These are phyloP conservation scores for Alternaria dauci DNA, from an alignment of 2,329 filamentous ascomycete genomes.

Conservation along the genomic window DNA sequence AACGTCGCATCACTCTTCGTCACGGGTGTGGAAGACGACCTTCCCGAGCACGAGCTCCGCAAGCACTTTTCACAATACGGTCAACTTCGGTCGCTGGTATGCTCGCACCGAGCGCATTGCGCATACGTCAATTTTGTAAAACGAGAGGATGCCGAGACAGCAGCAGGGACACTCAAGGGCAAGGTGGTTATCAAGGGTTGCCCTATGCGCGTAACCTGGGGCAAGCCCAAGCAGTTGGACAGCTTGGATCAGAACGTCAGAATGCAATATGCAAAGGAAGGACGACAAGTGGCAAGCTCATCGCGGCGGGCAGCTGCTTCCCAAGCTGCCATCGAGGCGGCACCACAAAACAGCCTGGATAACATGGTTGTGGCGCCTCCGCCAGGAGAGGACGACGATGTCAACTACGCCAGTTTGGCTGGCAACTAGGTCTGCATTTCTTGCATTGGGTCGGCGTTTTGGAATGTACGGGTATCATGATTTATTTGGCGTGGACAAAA, in stretches of 20 bases:
- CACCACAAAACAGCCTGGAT: conserved; percentile 54
- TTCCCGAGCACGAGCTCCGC: conserved; percentile 90
- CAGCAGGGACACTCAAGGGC: conserved; percentile 84
- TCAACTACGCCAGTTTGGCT: conserved; percentile 84
- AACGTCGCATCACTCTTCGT: conserved; percentile 94
- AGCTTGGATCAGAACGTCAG: conserved; percentile 89
- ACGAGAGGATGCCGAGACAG: conserved; percentile 83
- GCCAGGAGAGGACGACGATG: conserved; percentile 78
- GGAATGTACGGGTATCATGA: conserved; percentile 43
- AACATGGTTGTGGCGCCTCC: conserved; percentile 71
- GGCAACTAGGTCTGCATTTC: conserved; percentile 66
- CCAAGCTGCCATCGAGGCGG: conserved; percentile 53
- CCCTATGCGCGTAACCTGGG: conserved; percentile 90
- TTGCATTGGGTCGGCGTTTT: conserved; percentile 40
- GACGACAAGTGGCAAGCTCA: conserved; percentile 56
- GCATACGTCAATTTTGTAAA: conserved; percentile 95
- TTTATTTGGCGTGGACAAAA: conserved; percentile 36
- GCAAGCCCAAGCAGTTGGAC: conserved; percentile 88
- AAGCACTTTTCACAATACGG: conserved; percentile 90
- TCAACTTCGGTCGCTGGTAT: conserved; percentile 89
- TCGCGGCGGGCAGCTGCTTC: conserved; percentile 39
- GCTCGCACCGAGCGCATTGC: conserved; percentile 96
- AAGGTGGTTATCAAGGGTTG: conserved; percentile 90
- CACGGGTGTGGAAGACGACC: conserved; percentile 93
- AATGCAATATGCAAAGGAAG: conserved; percentile 81